A percentile compares a stretch with the other conserved stretches of the same genome.
These are phyloP conservation scores for Lepidium campestre DNA, from an alignment of 441 rosid genomes.

Conservation along the genomic window DNA sequence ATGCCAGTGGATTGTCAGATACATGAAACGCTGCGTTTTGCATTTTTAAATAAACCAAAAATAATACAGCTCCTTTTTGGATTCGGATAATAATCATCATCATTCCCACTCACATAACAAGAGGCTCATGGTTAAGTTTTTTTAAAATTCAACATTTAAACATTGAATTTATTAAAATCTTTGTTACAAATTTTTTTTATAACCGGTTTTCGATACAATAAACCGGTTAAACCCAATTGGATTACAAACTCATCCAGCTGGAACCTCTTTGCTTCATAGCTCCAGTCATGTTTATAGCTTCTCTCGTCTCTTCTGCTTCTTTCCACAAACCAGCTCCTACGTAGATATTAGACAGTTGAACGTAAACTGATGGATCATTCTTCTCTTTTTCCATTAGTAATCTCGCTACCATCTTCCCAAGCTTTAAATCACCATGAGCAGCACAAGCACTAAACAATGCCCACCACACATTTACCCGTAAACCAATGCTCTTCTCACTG, in stretches of 20 bases:
- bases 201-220: neutral
- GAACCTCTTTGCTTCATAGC: conserved; percentile 44
- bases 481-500: conserved; percentile 21
- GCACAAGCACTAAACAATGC: conserved; percentile 61
- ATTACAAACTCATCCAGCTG: conserved; percentile 52
- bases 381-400: conserved; percentile 41
- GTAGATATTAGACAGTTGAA: conserved; percentile 48
- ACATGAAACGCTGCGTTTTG: conserved; percentile 9
- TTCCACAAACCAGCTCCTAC: conserved; percentile 60
- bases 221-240: neutral
- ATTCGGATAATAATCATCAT: neutral
- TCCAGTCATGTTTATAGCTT: conserved; percentile 36
- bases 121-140: neutral
- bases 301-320: conserved; percentile 50
- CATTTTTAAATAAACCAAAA: neutral
- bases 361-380: conserved; percentile 41
- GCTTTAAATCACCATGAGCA: conserved; percentile 48
- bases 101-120: neutral
- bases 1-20: conserved; percentile 22
- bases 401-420: conserved; percentile 45
- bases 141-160: too few relatives aligned
- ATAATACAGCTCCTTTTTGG: neutral
- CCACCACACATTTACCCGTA: conserved; percentile 37
- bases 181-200: too few relatives aligned
- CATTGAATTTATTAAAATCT: too few relatives aligned